Conservation (phyloP, 2,329 filamentous ascomycete species). For the Tolypocladium paradoxum region DNA sequence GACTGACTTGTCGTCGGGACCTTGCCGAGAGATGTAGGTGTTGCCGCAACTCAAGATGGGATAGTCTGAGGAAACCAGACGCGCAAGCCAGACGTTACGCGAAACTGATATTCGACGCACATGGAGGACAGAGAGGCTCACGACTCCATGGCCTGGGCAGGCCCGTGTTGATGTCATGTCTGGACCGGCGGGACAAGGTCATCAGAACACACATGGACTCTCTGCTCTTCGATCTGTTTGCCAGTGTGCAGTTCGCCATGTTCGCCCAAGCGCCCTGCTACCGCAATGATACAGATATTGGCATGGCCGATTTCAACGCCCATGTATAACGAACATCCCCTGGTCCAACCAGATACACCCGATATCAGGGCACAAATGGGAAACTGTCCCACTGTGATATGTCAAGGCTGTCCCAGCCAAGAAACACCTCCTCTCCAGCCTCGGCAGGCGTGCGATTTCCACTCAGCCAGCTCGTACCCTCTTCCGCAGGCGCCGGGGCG, state of each 20-base stretch:
- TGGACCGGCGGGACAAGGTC: too few species aligned
- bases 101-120: too few species aligned
- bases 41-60: too few species aligned
- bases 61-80: background rate
- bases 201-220: background rate
- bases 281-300: background rate
- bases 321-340: background rate
- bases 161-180: too few species aligned
- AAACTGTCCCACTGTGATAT: slow-evolving; percentile 22
- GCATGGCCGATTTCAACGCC: background rate
- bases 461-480: slow-evolving; percentile 4
- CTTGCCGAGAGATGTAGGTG: too few species aligned
- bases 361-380: slow-evolving; percentile 8
- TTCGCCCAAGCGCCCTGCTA: background rate
- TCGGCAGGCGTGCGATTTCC: slow-evolving; percentile 2
- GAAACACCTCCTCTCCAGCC: slow-evolving; percentile 7
- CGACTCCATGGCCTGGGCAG: too few species aligned
- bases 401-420: slow-evolving; percentile 19
- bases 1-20: too few species aligned
- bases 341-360: background rate
- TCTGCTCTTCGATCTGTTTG: background rate
- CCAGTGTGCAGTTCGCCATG: too few species aligned
- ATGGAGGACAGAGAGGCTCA: too few species aligned
- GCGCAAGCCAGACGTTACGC: background rate
- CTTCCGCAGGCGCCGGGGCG: background rate